These are phyloP conservation scores for Nothopassalora personata DNA, from an alignment of 2,329 filamentous ascomycete genomes.

Conservation along the genomic window DNA sequence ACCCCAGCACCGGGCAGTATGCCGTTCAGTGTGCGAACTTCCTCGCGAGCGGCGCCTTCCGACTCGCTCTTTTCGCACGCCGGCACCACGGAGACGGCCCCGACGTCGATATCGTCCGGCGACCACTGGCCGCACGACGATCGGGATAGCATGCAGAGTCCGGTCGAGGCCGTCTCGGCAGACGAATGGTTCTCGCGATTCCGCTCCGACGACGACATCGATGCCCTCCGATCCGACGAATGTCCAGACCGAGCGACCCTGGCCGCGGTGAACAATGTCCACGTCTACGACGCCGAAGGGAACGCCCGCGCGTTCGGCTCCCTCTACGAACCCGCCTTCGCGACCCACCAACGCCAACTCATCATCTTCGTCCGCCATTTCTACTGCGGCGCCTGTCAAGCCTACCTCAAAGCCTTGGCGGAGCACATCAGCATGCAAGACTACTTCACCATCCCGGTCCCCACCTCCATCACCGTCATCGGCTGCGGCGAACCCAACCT, in stretches of 20 bases:
- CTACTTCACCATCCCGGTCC: slow-evolving; percentile 34
- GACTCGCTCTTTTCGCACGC: slow-evolving; percentile 14
- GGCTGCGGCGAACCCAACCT: slow-evolving; percentile 35
- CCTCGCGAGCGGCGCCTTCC: slow-evolving; percentile 2
- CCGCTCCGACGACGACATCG: slow-evolving; percentile 27
- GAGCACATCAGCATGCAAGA: slow-evolving; percentile 32
- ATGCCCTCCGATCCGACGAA: slow-evolving; percentile 27
- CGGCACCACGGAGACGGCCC: slow-evolving; percentile 15
- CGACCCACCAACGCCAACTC: slow-evolving; percentile 35
- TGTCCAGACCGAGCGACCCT: slow-evolving; percentile 32
- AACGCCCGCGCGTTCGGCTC: slow-evolving; percentile 58
- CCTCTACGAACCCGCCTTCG: slow-evolving; percentile 50
- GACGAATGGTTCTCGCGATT: slow-evolving; percentile 35
- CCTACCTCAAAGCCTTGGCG: slow-evolving; percentile 33
- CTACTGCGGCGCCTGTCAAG: slow-evolving; percentile 39
- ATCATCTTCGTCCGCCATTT: slow-evolving; percentile 40
- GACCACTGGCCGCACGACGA: slow-evolving; percentile 2
- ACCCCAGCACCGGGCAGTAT: slow-evolving; percentile 11
- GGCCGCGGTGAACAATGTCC: slow-evolving; percentile 31
- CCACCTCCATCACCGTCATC: slow-evolving; percentile 35
- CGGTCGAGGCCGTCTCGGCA: slow-evolving; percentile 8
- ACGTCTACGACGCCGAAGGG: slow-evolving; percentile 57
- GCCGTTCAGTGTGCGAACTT: slow-evolving; percentile 12
- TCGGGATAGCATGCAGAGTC: slow-evolving; percentile 2
- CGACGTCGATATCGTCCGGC: slow-evolving; percentile 10